Percentiles rank a stretch among this genome's conserved stretches.
These are phyloP conservation scores for Alternaria sp. DNA, from an alignment of 2,329 filamentous ascomycete species.

Conservation along the genomic window DNA sequence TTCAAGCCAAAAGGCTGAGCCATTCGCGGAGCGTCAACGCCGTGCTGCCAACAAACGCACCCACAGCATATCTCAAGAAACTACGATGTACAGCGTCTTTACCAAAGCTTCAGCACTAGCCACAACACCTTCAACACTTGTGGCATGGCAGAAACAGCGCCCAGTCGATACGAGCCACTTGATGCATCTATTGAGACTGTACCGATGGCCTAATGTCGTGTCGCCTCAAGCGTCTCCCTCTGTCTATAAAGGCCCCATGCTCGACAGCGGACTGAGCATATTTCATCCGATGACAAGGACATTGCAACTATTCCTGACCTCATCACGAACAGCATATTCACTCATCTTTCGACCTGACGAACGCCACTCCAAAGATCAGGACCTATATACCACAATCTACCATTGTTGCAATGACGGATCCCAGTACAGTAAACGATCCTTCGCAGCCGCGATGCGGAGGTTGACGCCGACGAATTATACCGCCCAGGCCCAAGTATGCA, in stretches of 20 bases:
- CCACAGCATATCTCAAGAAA: not conserved
- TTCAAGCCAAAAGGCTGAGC: not conserved
- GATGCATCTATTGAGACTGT: not conserved
- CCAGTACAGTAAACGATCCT: slow-evolving; percentile 6
- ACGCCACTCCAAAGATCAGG: not conserved
- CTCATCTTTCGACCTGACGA: not conserved
- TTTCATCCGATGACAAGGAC: not conserved
- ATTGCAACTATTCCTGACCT: not conserved
- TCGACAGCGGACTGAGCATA: not conserved
- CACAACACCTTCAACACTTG: slow-evolving; percentile 3
- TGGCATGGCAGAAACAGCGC: not conserved
- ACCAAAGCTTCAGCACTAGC: not conserved
- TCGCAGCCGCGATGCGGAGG: slow-evolving; percentile 27
- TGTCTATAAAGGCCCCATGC: not conserved
- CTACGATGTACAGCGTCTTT: slow-evolving; percentile 3
- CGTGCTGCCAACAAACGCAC: not conserved
- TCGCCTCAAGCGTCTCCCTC: not conserved
- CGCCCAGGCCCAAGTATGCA: slow-evolving; percentile 4
- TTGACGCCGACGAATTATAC: not conserved
- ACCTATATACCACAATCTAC: not conserved
- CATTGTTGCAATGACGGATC: slow-evolving; percentile 15
- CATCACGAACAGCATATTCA: no score
- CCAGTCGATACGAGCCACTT: not conserved
- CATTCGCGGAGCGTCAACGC: not conserved
- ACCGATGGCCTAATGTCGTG: not conserved